phyloP scores from a whole-genome alignment of 164 flowering plant species.

The Cinnamomum chago region DNA sequence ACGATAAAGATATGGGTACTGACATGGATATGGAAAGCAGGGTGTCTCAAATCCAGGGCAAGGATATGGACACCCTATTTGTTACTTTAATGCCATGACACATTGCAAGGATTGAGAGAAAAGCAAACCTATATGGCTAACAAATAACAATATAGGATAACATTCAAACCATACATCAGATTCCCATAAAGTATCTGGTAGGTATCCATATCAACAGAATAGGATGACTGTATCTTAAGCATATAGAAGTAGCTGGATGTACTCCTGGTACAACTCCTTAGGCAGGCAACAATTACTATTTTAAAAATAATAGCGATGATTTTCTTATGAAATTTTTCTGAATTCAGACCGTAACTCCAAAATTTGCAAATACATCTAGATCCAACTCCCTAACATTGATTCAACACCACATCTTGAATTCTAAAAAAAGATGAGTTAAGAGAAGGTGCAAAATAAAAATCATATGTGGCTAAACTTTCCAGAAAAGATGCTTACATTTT shows the following conservation, averaged over 20 bases:
- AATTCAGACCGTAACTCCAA: not conserved
- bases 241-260: not conserved
- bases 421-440: not conserved
- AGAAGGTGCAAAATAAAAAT: not conserved
- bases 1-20: not conserved
- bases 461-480: not conserved
- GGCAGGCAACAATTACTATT: not conserved
- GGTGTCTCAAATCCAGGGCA: not conserved
- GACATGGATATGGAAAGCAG: not conserved
- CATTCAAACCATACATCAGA: not conserved
- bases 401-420: not conserved
- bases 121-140: not conserved
- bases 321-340: not conserved
- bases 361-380: not conserved
- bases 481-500: conserved; percentile 47
- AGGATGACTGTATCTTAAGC: not conserved
- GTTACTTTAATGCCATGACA: not conserved
- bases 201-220: not conserved
- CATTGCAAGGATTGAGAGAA: no score
- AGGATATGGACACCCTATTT: no score
- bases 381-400: not conserved
- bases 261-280: not conserved
- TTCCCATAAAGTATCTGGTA: not conserved
- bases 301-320: not conserved
- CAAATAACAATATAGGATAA: not conserved